Conservation (phyloP, 345 rosid species). For the Clarkia xantiana region DNA sequence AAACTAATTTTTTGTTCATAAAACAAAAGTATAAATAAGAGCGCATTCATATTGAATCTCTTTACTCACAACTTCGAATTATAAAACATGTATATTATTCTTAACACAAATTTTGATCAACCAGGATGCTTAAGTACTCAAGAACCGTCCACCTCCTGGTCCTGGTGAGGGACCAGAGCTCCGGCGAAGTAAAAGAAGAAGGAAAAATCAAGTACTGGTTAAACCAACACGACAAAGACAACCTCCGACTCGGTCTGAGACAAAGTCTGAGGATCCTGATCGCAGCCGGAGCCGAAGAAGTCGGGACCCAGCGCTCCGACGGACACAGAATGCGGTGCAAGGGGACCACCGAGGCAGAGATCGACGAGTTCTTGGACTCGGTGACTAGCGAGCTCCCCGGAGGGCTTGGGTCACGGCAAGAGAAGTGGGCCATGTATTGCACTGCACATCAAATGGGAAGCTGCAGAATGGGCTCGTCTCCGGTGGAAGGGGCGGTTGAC, state of each 20-base stretch:
- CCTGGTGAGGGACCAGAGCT: slow-evolving; percentile 26
- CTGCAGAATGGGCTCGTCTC: slow-evolving; percentile 48
- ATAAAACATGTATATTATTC: too few species aligned
- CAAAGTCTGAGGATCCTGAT: slow-evolving; percentile 44
- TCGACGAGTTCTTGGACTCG: slow-evolving; percentile 35
- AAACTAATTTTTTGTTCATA: too few species aligned
- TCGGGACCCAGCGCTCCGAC: slow-evolving; percentile 53
- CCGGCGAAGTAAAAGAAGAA: slow-evolving; percentile 24
- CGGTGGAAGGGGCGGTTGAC: slow-evolving; percentile 45
- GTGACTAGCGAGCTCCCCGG: slow-evolving; percentile 11
- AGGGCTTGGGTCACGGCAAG: slow-evolving; percentile 30
- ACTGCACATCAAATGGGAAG: slow-evolving; percentile 77
- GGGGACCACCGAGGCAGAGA: slow-evolving; percentile 24
- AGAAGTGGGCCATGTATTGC: slow-evolving; percentile 26
- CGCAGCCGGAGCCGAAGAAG: slow-evolving; percentile 73
- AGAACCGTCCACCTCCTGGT: slow-evolving; percentile 39
- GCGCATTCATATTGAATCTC: too few species aligned
- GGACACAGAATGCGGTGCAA: slow-evolving; percentile 45
- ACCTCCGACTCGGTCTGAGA: slow-evolving; percentile 41
- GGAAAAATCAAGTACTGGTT: slow-evolving; percentile 25
- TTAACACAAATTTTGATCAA: too few species aligned
- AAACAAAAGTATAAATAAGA: too few species aligned
- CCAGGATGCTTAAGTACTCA: slow-evolving; percentile 32
- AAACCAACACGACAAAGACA: slow-evolving; percentile 38
- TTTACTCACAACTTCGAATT: too few species aligned